Evolutionary conservation across 2,329 filamentous ascomycete genomes (phyloP), one percentile per base, ranked within the genome.

Genomic region (Zymoseptoria pseudotritici): DNA sequence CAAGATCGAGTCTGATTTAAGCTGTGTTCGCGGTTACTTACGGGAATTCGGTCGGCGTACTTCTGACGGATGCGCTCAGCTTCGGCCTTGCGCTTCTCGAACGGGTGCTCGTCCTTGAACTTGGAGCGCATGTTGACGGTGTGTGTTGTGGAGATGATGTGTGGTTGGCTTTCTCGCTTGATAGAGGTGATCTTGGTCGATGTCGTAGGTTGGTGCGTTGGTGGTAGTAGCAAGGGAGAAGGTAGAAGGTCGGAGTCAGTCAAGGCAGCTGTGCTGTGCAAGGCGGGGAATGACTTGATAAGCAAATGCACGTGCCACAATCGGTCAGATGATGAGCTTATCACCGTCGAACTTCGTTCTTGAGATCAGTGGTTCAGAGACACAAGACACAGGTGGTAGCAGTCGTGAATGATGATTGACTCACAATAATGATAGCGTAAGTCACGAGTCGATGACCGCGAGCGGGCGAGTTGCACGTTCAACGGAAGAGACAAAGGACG

Each of bases 51-150:
- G 78, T 99, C 94, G 70, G 91, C 87, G 77, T 99, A 99, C 81
- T 99, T 99, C 83, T 97, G 92, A 69, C 94, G 91, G 77, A 97
- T 97, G 78, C 94, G 92, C 84, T 99, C 94, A 76, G 94, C 94
- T 82, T 99, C 94, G 68, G 94, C 94, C 90, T 97, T 97, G 82
- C 94, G 91, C 90, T 99, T 99, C 88, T 97, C 94, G 77, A 97
- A 97, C 22, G 71, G 91, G 79, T 97, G 94, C 86, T 97, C 94
- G 87, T 99, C 94, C 91, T 99, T 99, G 80, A 99, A 99, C 86
- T 97, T 97, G 83, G 91, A 96, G 76, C 92, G 89, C 91, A 97
- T 97, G 69, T 74, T 90, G 83, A 74, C 74, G 75, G 76, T 75
- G 69, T 70, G 42, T 49, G 50, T 24, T 55, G 26, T 58, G 59